These are phyloP conservation scores for Lipomyces chichibuensis DNA, from an alignment of 805 yeast genomes.

Conservation along the genomic window DNA sequence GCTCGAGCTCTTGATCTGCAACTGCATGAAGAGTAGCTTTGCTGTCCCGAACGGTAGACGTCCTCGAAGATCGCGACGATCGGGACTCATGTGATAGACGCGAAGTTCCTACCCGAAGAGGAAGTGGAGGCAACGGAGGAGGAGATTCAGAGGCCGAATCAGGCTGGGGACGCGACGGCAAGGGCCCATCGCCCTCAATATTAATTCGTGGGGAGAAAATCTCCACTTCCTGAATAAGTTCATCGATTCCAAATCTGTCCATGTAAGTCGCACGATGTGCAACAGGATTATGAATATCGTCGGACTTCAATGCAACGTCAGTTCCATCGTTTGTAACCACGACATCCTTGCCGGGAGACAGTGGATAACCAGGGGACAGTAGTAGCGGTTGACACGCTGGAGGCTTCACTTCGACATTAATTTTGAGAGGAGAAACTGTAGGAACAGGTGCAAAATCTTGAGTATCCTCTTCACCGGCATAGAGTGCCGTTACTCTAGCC, in stretches of 20 bases:
- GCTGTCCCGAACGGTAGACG: constrained; percentile 28
- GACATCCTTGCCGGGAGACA: constrained; percentile 9
- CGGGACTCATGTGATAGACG: not conserved
- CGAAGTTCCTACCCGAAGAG: not conserved
- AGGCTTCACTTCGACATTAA: not conserved
- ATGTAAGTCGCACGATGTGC: not conserved
- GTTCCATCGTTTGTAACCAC: not conserved
- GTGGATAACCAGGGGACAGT: constrained; percentile 12
- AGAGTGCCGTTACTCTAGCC: not conserved
- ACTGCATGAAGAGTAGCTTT: constrained; percentile 16
- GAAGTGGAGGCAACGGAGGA: not conserved
- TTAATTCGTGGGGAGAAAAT: not conserved
- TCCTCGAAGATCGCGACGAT: constrained; percentile 5
- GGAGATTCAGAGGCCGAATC: not conserved
- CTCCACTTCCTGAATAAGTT: not conserved
- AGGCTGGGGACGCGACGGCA: constrained; percentile 5
- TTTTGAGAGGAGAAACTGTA: constrained; percentile 16
- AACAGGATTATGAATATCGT: not conserved
- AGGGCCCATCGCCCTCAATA: not conserved
- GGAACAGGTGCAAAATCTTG: not conserved
- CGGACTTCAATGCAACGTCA: not conserved
- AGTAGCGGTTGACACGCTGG: not conserved
- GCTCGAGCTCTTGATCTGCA: not conserved
- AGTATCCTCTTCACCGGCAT: not conserved
- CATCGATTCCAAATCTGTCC: constrained; percentile 1